Evolutionary conservation across 768 basidiomycete genomes (phyloP).

Genomic region (Mycena belliarum): DNA sequence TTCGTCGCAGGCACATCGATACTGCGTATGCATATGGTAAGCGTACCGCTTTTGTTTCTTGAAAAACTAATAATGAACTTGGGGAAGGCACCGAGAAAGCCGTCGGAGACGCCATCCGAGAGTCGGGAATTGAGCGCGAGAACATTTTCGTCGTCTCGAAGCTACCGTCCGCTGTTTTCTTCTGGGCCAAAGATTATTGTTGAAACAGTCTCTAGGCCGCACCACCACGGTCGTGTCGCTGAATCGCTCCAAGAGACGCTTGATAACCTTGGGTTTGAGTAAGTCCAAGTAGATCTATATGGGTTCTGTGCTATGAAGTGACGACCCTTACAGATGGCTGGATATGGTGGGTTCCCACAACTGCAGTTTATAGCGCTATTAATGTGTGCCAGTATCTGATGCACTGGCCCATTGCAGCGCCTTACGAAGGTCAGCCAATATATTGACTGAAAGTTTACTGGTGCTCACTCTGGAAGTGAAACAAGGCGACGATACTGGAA

Average conservation of each 20-base stretch:
- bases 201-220: conserved; percentile 6
- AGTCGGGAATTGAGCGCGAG: conserved; percentile 35
- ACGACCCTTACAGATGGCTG: conserved; percentile 7
- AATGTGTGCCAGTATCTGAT: conserved; percentile 31
- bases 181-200: not conserved
- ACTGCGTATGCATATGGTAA: conserved; percentile 25
- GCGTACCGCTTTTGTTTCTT: not conserved
- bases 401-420: conserved; percentile 36
- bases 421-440: conserved; percentile 17
- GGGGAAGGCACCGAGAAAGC: conserved; percentile 32
- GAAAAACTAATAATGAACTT: not conserved
- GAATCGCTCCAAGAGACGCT: conserved; percentile 34
- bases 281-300: conserved; percentile 18
- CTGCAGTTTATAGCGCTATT: not conserved
- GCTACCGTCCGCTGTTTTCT: conserved; percentile 26
- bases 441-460: not conserved
- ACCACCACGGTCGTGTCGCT: conserved; percentile 28
- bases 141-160: conserved; percentile 47
- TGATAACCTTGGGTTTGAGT: conserved; percentile 31
- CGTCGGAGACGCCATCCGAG: conserved; percentile 39
- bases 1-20: conserved; percentile 25
- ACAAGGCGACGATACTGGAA: conserved; percentile 18
- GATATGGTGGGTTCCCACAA: conserved; percentile 10
- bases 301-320: not conserved
- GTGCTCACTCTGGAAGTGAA: not conserved